A percentile compares a stretch with the other conserved stretches of the same genome.
Conservation (phyloP, 2,329 filamentous ascomycete species). For the Xylaria sp. region DNA sequence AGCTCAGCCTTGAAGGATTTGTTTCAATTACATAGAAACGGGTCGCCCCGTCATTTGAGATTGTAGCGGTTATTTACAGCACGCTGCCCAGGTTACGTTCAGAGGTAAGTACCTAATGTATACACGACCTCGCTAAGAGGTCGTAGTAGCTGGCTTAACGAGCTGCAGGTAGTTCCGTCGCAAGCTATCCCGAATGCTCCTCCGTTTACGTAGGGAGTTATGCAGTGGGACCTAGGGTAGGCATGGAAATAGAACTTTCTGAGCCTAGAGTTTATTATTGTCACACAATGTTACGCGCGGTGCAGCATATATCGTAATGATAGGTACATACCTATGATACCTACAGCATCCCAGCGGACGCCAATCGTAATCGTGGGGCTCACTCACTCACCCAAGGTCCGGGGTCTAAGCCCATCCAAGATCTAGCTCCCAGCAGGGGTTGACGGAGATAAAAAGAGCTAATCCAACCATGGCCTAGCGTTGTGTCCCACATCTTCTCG, state of each 20-base stretch:
- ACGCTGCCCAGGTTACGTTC: not conserved
- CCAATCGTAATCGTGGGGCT: slow-evolving; percentile 5
- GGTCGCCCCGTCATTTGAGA: slow-evolving; percentile 5
- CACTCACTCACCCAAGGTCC: not conserved
- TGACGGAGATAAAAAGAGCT: not conserved
- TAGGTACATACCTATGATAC: not conserved
- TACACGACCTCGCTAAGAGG: not conserved
- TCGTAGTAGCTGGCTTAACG: too few relatives aligned
- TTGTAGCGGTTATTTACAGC: not conserved
- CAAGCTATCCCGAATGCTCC: not conserved
- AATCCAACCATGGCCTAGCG: not conserved
- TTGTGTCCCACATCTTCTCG: not conserved
- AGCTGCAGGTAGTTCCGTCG: not conserved
- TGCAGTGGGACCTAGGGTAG: not conserved
- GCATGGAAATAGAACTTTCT: not conserved
- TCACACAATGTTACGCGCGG: slow-evolving; percentile 5
- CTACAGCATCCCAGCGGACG: not conserved
- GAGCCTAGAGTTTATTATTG: not conserved
- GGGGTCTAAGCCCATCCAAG: slow-evolving; percentile 3
- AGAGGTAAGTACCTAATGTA: not conserved
- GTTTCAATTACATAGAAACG: slow-evolving; percentile 5
- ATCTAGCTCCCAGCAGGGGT: slow-evolving; percentile 15
- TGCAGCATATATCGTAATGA: not conserved
- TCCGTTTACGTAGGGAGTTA: not conserved
- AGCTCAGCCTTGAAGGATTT: slow-evolving; percentile 9